Base-by-base conservation (phyloP, 2,329 filamentous ascomycete species). In the Lasiodiplodia theobromae region DNA sequence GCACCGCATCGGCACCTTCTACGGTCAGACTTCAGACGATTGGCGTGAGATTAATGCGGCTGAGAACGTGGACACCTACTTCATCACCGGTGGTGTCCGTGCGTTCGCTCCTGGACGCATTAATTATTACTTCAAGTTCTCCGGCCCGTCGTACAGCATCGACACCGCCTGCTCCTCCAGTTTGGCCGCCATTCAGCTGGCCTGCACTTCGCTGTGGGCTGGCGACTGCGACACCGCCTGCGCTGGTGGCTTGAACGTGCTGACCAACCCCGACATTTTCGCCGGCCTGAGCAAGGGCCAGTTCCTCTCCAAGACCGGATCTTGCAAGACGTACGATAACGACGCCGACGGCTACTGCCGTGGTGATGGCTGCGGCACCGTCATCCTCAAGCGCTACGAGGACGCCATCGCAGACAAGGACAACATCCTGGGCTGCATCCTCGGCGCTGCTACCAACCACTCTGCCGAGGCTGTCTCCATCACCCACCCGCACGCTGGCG, bases 181-280 rank as follows among this genome's bases (percentile, higher is more conserved):
- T 71, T 84, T 92, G 11, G 89, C 91, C 3, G 91, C 91, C 0
- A 89, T 94, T 57, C 89, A 92, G 72, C 81, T 92, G 1, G 87
- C 88, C 4, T 94, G 92, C 79, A 90, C 89, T 8, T 88, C 92
- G 0, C 83, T 94, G 11, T 91, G 90, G 87, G 86, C 87, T 5
- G 89, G 90, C 67, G 92, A 96, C 72, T 93, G 91, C 71, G 92
- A 96, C 75, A 94, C 91, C 11, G 93, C 92, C 1, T 88, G 94
- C 37, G 91, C 92, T 2, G 93, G 93, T 69, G 93, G 93, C 70
- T 82, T 92, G 23, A 93, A 92, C 63, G 89, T 93, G 69, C 84
- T 94, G 79, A 94, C 91, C 65, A 94, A 93, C 80, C 91, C 92
- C 0, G 92, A 94, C 77, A 92, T 92, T 82, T 93, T 92, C 80